These are phyloP conservation scores for Cucumis hystrix DNA, from an alignment of 306 rosid species.

Conservation along the genomic window DNA sequence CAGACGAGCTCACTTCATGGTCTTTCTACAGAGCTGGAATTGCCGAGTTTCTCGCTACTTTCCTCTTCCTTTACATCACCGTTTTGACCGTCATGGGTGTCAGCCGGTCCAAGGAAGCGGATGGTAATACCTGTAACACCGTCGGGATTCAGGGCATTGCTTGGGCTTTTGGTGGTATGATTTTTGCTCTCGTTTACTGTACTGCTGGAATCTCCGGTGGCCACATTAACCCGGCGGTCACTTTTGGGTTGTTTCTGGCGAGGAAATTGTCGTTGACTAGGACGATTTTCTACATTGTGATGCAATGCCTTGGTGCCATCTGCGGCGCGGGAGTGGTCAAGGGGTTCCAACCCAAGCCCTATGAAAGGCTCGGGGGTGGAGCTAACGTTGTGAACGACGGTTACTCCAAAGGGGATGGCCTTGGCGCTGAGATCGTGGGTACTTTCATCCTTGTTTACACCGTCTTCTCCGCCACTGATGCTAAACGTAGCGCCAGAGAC, in stretches of 20 bases:
- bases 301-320: slow-evolving; percentile 76
- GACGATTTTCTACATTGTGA: slow-evolving; percentile 66
- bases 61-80: slow-evolving; percentile 41
- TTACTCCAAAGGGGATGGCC: slow-evolving; percentile 67
- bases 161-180: slow-evolving; percentile 95
- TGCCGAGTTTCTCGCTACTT: slow-evolving; percentile 49
- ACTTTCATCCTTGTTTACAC: slow-evolving; percentile 52
- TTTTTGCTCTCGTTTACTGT: slow-evolving; percentile 88
- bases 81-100: slow-evolving; percentile 50
- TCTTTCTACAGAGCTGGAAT: slow-evolving; percentile 46
- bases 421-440: slow-evolving; percentile 50
- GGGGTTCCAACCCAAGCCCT: slow-evolving; percentile 15
- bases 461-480: slow-evolving; percentile 92
- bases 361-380: slow-evolving; percentile 28
- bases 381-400: slow-evolving; percentile 52
- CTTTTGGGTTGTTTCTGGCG: slow-evolving; percentile 69
- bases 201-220: slow-evolving; percentile 94
- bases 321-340: slow-evolving; percentile 49
- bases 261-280: slow-evolving; percentile 71
- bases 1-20: slow-evolving; percentile 75
- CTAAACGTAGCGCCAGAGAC: slow-evolving; percentile 77
- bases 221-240: slow-evolving; percentile 53
- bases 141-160: slow-evolving; percentile 65
- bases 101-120: not conserved
- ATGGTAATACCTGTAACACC: slow-evolving; percentile 18